phyloP scores from a whole-genome alignment of 257 asterid species.

The Nicotiana undulata region DNA sequence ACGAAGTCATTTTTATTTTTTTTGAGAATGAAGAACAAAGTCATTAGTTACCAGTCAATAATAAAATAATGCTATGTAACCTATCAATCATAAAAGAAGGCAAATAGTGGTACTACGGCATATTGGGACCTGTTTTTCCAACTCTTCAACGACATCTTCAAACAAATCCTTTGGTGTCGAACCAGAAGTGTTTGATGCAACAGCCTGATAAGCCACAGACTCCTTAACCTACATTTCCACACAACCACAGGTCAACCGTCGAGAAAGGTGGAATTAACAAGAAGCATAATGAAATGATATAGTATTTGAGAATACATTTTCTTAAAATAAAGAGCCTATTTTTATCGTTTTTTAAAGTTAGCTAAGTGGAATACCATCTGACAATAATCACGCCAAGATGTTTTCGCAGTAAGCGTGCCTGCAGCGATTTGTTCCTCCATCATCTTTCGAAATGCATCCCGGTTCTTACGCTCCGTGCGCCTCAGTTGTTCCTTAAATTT shows the following conservation, averaged over 20 bases:
- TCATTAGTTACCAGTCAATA: background rate
- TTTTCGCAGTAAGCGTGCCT: constrained; percentile 81
- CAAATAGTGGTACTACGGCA: background rate
- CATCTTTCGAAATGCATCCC: constrained; percentile 86
- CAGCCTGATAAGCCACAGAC: constrained; percentile 71
- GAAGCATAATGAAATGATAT: background rate
- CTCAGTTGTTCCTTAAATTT: constrained; percentile 63
- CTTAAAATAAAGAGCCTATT: background rate
- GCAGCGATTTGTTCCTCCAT: constrained; percentile 80
- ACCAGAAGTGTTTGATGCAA: constrained; percentile 76
- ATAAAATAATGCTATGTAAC: background rate
- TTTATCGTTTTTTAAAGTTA: constrained; percentile 6
- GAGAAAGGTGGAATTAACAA: background rate
- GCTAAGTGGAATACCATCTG: constrained; percentile 39
- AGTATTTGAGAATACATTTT: background rate
- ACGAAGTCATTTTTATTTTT: background rate
- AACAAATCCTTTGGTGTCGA: constrained; percentile 93
- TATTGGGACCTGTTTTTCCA: constrained; percentile 66
- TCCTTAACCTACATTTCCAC: constrained; percentile 59
- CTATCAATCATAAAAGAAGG: background rate
- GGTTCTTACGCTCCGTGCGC: constrained; percentile 86
- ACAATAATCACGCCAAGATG: constrained; percentile 88
- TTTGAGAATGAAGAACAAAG: background rate
- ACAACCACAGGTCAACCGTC: constrained; percentile 1
- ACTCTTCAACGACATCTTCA: constrained; percentile 75